Conservation (phyloP, 345 rosid genomes). For the Salix brachista region DNA sequence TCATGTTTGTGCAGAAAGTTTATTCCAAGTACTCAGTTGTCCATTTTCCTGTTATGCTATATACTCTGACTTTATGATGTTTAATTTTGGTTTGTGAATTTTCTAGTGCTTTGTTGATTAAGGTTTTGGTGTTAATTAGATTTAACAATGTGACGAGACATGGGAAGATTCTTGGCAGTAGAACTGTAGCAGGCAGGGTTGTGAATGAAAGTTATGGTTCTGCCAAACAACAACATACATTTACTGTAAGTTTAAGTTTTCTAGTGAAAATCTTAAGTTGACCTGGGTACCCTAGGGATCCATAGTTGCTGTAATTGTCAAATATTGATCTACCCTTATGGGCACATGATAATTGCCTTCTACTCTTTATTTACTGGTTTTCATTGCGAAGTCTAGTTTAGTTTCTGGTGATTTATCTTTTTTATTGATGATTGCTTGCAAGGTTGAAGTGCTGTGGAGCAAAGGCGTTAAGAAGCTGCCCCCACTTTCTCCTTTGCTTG, state of each 20-base stretch:
- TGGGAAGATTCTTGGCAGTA: constrained; percentile 44
- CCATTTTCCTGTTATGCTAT: constrained; percentile 3
- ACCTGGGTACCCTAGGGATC: neutral
- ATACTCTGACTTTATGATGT: neutral
- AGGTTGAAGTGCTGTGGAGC: constrained; percentile 72
- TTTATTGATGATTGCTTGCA: constrained; percentile 12
- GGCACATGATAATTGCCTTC: neutral
- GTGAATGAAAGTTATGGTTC: constrained; percentile 71
- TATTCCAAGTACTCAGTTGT: constrained; percentile 37
- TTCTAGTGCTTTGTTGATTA: constrained; percentile 1
- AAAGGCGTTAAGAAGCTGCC: constrained; percentile 46
- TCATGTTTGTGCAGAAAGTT: constrained; percentile 59
- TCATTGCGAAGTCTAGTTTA: neutral
- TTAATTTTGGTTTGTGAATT: neutral
- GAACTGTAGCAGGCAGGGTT: constrained; percentile 62
- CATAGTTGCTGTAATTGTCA: neutral
- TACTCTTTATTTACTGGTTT: neutral
- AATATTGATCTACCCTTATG: neutral
- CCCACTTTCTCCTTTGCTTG: constrained; percentile 56
- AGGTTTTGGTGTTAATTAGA: constrained; percentile 30
- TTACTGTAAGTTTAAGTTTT: constrained; percentile 39
- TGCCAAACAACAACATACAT: constrained; percentile 71
- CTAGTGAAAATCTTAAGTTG: neutral
- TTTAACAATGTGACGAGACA: constrained; percentile 38
- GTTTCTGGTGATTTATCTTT: constrained; percentile 13